Percentiles rank a stretch among this genome's conserved stretches.
These are phyloP conservation scores for Craterostigma plantagineum DNA, from an alignment of 257 asterid species.

Conservation along the genomic window DNA sequence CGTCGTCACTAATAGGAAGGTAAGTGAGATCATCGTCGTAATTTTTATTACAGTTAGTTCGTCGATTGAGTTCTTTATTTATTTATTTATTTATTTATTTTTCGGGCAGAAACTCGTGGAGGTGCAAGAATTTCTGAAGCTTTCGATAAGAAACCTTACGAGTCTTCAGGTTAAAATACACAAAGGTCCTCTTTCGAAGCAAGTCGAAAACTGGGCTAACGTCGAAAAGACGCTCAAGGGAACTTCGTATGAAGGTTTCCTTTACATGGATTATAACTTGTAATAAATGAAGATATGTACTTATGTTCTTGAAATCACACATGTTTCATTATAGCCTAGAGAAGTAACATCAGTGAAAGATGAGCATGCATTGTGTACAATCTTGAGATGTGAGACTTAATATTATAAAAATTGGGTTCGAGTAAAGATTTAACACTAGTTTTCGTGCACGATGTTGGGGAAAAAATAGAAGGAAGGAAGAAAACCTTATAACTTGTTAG, in stretches of 20 bases:
- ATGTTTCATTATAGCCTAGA: too few species aligned
- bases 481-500: too few species aligned
- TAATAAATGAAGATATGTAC: too few species aligned
- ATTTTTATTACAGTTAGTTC: neutral
- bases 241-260: conserved; percentile 33
- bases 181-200: conserved; percentile 31
- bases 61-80: neutral
- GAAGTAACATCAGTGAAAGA: too few species aligned
- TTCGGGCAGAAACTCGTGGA: conserved; percentile 44
- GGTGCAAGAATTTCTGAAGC: conserved; percentile 48
- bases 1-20: conserved; percentile 33
- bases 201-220: conserved; percentile 35
- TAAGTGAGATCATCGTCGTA: conserved; percentile 7
- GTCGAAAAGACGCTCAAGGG: conserved; percentile 34
- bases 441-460: too few species aligned
- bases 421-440: too few species aligned
- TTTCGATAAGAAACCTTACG: conserved; percentile 44
- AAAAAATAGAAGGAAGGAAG: too few species aligned
- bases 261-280: conserved; percentile 15
- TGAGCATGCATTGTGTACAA: too few species aligned
- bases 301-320: neutral
- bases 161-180: conserved; percentile 75
- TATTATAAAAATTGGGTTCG: too few species aligned
- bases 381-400: too few species aligned
- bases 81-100: neutral